Percentiles rank a stretch among this genome's conserved stretches.
phyloP scores from a whole-genome alignment of 2,329 filamentous ascomycete species.

The Penicillium crustosum region DNA sequence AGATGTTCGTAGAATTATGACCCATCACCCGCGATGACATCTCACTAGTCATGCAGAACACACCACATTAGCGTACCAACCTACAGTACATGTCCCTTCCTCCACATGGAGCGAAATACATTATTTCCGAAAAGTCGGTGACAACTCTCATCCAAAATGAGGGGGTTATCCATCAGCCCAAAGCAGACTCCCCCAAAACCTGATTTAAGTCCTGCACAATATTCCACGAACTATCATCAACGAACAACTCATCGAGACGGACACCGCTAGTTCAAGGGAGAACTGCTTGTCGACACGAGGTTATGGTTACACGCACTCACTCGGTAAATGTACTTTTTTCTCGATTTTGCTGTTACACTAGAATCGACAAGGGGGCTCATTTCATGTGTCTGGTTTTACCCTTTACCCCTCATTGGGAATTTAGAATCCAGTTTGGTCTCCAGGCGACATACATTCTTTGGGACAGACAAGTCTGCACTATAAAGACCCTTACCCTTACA shows the following conservation, averaged over 20 bases:
- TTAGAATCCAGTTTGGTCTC: background rate
- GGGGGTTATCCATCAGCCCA: background rate
- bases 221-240: background rate
- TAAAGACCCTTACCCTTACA: background rate
- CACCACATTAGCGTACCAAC: background rate
- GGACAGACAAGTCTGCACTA: background rate
- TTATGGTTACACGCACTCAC: background rate
- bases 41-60: background rate
- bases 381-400: background rate
- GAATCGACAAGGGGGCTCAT: background rate
- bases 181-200: background rate
- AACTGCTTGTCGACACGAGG: background rate
- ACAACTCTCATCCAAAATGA: background rate
- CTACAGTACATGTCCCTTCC: background rate
- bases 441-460: too few relatives aligned
- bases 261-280: background rate
- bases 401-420: background rate
- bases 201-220: background rate
- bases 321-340: background rate
- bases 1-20: conserved; percentile 4
- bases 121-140: background rate
- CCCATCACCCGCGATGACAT: background rate
- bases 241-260: background rate
- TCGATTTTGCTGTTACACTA: too few relatives aligned
- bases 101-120: background rate